phyloP scores from a whole-genome alignment of 1,284 basidiomycete species.

The Moesziomyces sp. region DNA sequence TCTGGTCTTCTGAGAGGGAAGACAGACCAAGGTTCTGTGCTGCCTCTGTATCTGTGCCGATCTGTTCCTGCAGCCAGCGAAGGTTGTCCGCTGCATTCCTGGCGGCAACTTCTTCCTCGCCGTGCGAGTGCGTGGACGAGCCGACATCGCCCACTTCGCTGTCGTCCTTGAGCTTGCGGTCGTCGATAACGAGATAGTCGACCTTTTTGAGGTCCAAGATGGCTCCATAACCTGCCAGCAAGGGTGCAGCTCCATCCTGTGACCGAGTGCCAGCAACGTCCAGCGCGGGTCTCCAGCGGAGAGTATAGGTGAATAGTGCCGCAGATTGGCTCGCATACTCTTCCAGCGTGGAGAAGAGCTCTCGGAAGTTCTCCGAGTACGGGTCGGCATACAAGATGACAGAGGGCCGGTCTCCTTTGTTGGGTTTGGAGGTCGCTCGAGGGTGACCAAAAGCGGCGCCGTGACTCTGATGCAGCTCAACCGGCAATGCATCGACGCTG shows the following conservation, averaged over 20 bases:
- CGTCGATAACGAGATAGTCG: constrained; percentile 86
- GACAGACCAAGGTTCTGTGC: constrained; percentile 3
- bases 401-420: not conserved
- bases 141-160: constrained; percentile 33
- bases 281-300: constrained; percentile 64
- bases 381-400: constrained; percentile 62
- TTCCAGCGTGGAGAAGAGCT: constrained; percentile 48
- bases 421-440: constrained; percentile 3
- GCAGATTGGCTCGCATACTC: constrained; percentile 16
- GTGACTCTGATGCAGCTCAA: not conserved
- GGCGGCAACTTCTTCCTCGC: constrained; percentile 11
- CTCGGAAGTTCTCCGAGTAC: constrained; percentile 48
- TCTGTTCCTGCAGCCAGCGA: constrained; percentile 33
- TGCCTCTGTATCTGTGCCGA: constrained; percentile 14
- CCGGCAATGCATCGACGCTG: constrained; percentile 14
- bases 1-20: constrained; percentile 32
- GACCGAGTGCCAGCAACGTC: not conserved
- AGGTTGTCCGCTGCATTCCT: constrained; percentile 7
- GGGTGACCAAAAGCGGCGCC: constrained; percentile 59
- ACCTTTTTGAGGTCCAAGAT: constrained; percentile 93
- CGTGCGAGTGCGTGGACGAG: constrained; percentile 7
- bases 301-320: constrained; percentile 43
- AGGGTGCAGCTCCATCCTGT: constrained; percentile 6
- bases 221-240: constrained; percentile 87
- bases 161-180: constrained; percentile 55